Evolutionary conservation across 257 asterid genomes (phyloP).

Genomic region (Voacanga thouarsii): DNA sequence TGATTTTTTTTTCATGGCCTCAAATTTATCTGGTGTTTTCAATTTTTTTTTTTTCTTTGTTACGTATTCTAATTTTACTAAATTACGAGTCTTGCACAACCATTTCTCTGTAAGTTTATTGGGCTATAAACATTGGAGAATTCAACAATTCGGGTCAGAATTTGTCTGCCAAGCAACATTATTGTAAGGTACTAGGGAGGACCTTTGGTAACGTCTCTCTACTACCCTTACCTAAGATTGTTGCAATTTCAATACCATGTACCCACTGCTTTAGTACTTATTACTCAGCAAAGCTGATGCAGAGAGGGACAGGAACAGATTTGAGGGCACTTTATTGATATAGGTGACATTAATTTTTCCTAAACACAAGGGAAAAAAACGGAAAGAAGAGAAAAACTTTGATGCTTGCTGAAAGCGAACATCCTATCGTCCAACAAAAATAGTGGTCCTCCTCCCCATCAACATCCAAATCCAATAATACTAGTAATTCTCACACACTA

Average conservation of each 20-base stretch:
- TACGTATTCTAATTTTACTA: too few relatives aligned
- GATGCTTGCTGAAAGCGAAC: slow-evolving; percentile 43
- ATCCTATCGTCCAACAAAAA: slow-evolving; percentile 43
- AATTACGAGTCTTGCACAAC: too few relatives aligned
- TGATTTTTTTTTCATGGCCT: too few relatives aligned
- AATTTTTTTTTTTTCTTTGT: too few relatives aligned
- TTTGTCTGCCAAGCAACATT: too few relatives aligned
- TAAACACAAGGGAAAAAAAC: background rate
- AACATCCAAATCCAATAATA: slow-evolving; percentile 20
- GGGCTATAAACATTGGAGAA: too few relatives aligned
- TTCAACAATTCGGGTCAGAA: too few relatives aligned
- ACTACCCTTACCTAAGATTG: background rate
- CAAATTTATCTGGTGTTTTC: too few relatives aligned
- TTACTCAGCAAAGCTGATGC: background rate
- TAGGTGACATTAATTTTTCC: background rate
- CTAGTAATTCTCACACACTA: background rate
- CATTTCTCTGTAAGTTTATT: too few relatives aligned
- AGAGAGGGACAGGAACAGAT: slow-evolving; percentile 2
- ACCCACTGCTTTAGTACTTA: background rate
- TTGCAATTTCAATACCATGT: background rate
- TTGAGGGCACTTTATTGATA: slow-evolving; percentile 6
- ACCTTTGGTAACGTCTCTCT: background rate
- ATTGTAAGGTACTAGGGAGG: too few relatives aligned
- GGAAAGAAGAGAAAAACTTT: slow-evolving; percentile 14
- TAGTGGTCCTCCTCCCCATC: slow-evolving; percentile 40